Evolutionary conservation across 768 basidiomycete genomes (phyloP).

Genomic region (Vararia minispora): DNA sequence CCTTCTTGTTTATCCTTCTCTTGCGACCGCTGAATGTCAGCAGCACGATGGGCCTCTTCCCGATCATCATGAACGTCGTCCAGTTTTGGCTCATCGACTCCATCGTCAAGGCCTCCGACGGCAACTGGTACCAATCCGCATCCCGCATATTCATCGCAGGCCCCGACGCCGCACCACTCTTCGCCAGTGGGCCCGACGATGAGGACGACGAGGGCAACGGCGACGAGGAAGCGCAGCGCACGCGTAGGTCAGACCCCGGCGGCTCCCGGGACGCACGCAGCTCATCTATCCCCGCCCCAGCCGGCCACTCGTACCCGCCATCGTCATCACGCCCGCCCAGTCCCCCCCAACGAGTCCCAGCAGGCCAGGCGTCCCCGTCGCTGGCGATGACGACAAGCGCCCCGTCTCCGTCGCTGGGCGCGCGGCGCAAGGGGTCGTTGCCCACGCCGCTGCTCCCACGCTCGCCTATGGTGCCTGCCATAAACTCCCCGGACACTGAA

Average conservation of each 20-base stretch:
- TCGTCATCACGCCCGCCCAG: constrained; percentile 56
- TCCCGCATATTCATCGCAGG: constrained; percentile 27
- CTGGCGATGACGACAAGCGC: constrained; percentile 20
- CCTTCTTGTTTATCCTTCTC: background rate
- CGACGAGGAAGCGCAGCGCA: constrained; percentile 16
- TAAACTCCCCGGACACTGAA: constrained; percentile 10
- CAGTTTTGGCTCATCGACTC: constrained; percentile 97
- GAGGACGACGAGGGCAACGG: constrained; percentile 38
- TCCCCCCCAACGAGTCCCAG: constrained; percentile 32
- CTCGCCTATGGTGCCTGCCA: constrained; percentile 10
- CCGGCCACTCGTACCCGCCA: constrained; percentile 23
- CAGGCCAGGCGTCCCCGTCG: constrained; percentile 25
- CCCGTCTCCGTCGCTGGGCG: constrained; percentile 1
- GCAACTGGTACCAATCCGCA: constrained; percentile 29
- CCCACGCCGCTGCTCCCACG: constrained; percentile 16
- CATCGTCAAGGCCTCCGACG: constrained; percentile 66
- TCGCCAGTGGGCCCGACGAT: constrained; percentile 37
- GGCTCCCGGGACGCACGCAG: constrained; percentile 24
- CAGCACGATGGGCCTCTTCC: constrained; percentile 88
- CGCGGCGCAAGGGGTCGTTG: constrained; percentile 11
- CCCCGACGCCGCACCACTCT: constrained; percentile 53
- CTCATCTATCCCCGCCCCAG: constrained; percentile 12
- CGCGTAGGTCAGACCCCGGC: constrained; percentile 37
- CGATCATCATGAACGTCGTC: constrained; percentile 75
- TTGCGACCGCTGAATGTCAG: background rate